Evolutionary conservation across 495 filamentous ascomycete species (phyloP), one percentile per base, ranked within the genome.

Genomic region (Lepidopterella palustris): DNA sequence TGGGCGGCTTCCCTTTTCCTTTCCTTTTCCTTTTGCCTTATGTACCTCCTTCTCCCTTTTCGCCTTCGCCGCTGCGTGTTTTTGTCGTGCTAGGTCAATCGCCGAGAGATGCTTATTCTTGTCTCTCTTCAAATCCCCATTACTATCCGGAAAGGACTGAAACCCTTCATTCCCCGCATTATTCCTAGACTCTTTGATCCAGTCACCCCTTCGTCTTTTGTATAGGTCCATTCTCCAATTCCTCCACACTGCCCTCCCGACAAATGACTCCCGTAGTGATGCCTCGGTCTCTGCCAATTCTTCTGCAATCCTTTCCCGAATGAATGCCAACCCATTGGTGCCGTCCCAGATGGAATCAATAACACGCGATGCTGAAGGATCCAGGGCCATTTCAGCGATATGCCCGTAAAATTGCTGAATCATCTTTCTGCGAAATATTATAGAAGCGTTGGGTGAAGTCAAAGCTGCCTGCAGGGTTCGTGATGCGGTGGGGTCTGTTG

Each of bases 141-240:
- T 55, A 20, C 28, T 59, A 51, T 75, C 71, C 15, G 69, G 60
- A 28, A 72, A 72, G 11, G 68, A 64, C 52, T 71, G 68, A 49
- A 74, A 75, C 4, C 72, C 71, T 27, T 73, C 73, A 53, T 72
- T 73, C 28, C 71, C 72, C 48, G 66, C 71, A n/a, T 65, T 66
- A 5, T 59, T 82, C 74, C 87, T 88, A 15, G 83, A 85, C 72
- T 83, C 83, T 21, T 74, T 72, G 26, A 84, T 79, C 89, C 89
- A 95, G 32, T 91, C 87, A 21, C 73, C 77, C 39, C 83, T 73
- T 50, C 82, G 76, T 48, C 83, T 75, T 63, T 86, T 88, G 73
- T 86, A 97, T 23, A 92, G 68, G 72, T 97, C 93, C 75, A 96
- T 90, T 54, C 79, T 82, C 95, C 93, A 98, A 60, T 93, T 89